Conservation (phyloP, 192 early-diverging fungal genomes). For the Mortierella antarctica region DNA sequence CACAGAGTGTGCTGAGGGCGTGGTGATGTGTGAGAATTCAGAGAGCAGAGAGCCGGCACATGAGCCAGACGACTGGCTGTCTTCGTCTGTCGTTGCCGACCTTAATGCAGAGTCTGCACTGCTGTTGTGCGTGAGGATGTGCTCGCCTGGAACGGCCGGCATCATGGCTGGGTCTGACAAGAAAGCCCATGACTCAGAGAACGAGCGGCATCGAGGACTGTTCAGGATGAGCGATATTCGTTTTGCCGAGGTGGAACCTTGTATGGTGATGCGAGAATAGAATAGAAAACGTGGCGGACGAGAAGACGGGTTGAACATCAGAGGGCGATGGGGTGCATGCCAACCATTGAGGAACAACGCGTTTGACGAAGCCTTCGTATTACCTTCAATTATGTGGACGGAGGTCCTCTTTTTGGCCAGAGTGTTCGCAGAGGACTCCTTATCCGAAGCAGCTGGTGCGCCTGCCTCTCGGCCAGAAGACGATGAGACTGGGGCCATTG, state of each 20-base stretch:
- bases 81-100: background rate
- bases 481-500: no score
- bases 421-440: background rate
- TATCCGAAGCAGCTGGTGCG: no score
- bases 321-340: no score
- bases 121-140: background rate
- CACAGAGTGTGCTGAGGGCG: no score
- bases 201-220: conserved; percentile 17
- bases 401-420: conserved; percentile 20
- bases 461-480: no score
- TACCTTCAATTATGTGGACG: conserved; percentile 32
- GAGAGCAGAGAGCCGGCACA: no score
- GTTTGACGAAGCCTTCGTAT: background rate
- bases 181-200: conserved; percentile 40
- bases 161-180: background rate
- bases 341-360: background rate
- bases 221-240: conserved; percentile 10
- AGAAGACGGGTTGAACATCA: background rate
- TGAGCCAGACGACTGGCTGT: background rate
- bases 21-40: no score
- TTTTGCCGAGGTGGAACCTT: conserved; percentile 18
- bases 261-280: background rate
- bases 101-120: background rate
- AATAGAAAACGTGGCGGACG: background rate
- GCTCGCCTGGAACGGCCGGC: background rate